Conservation (phyloP, 23 red algal genomes). For the Pyropia yezoensis region DNA sequence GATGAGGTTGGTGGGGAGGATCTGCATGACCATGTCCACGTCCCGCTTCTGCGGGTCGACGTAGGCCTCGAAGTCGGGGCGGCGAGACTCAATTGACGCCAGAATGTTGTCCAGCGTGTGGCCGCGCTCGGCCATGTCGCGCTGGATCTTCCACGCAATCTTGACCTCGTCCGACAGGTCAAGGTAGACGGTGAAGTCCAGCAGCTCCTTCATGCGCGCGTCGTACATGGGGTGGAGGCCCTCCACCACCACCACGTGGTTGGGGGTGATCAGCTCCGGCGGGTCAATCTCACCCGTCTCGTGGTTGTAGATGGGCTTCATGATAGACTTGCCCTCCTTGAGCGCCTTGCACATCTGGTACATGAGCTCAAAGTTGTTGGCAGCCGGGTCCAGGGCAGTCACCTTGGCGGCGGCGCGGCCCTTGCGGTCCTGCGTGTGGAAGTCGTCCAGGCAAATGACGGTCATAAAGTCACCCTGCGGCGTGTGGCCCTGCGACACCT, state of each 20-base stretch:
- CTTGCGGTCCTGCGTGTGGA: conserved; percentile 82
- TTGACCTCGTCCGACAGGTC: conserved; percentile 98
- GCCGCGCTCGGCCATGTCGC: conserved; percentile 97
- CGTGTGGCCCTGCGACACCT: conserved; percentile 78
- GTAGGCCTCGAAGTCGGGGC: conserved; percentile 88
- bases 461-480: conserved; percentile 94
- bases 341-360: conserved; percentile 78
- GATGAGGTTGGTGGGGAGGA: conserved; percentile 82
- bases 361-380: conserved; percentile 98
- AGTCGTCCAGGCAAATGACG: conserved; percentile 98
- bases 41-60: conserved; percentile 88
- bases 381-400: conserved; percentile 76
- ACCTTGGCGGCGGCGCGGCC: conserved; percentile 74
- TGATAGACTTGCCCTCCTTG: conserved; percentile 88
- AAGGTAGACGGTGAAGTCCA: conserved; percentile 95
- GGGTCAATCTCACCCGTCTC: conserved; percentile 92
- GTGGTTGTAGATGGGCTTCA: conserved; percentile 99
- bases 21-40: conserved; percentile 79
- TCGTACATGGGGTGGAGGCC: conserved; percentile 97
- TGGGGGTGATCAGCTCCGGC: conserved; percentile 84
- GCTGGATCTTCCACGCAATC: conserved; percentile 98
- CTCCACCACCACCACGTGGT: conserved; percentile 93
- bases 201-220: conserved; percentile 40
- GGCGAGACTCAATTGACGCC: conserved; percentile 87
- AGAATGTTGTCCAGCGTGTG: conserved; percentile 93